Evolutionary conservation across 1,284 basidiomycete species (phyloP), one percentile per base, ranked within the genome.

Genomic region (Phenoliferia sp.): DNA sequence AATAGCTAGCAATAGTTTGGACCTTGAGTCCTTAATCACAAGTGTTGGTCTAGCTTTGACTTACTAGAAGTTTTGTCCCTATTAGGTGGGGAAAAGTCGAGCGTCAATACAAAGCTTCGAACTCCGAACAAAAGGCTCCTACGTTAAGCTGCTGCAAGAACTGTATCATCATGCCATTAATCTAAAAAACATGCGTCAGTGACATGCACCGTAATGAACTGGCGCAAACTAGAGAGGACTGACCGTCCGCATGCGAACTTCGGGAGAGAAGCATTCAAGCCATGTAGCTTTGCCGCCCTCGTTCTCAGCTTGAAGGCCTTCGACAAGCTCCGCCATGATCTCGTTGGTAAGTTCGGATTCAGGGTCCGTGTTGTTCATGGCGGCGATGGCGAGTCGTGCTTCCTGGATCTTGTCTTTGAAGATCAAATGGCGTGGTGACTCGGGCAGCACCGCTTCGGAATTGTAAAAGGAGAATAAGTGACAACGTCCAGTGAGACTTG

Each of bases 141-240:
- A 32, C 87, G 69, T 88, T 89, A 36, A 91, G 79, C 73, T 91
- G 89, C 73, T 90, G 89, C 62, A 90, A 86, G 75, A 90, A 89
- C 76, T 90, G 88, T 44, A 91, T 79, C 86, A 90, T 88, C 85
- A 90, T 90, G 34, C 87, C 87, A 69, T 89, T 90, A 34, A 82
- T 77, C n/a, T n/a, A n/a, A n/a, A n/a, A n/a, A n/a, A n/a, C n/a
- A n/a, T n/a, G n/a, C n/a, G n/a, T n/a, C n/a, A n/a, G n/a, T n/a
- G n/a, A n/a, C n/a, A n/a, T n/a, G n/a, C n/a, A n/a, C n/a, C n/a
- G n/a, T n/a, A n/a, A n/a, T n/a, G 44, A 48, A 48, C 44, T 48
- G 44, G 15, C n/a, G 44, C 15, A 48, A 48, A n/a, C n/a, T n/a
- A n/a, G n/a, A n/a, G n/a, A n/a, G n/a, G n/a, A n/a, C n/a, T n/a